A percentile compares a stretch with the other conserved stretches of the same genome.
Evolutionary conservation across 2,329 filamentous ascomycete genomes (phyloP).

Genomic region (Fusarium fujikuroi): DNA sequence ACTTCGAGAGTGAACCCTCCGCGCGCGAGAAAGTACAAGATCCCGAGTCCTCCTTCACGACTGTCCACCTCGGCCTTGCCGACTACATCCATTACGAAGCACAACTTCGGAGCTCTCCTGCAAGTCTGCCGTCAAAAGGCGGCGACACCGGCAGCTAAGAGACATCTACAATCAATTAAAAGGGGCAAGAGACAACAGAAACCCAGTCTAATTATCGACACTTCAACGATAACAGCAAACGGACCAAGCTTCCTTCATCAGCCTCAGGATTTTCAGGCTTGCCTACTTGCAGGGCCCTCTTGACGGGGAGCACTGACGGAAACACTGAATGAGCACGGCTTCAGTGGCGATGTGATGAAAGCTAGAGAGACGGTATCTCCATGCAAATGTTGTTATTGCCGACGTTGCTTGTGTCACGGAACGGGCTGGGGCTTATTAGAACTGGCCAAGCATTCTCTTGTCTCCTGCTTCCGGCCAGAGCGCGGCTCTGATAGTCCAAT

Average conservation of each 20-base stretch:
- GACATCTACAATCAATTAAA: rapidly evolving
- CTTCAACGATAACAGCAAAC: neutral
- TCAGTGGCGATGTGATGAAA: no score
- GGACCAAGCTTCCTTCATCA: neutral
- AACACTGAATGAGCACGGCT: no score
- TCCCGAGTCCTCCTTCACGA: neutral
- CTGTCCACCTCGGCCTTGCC: neutral
- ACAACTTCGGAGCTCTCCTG: neutral
- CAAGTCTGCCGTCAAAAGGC: neutral
- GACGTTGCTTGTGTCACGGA: no score
- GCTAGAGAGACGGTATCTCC: no score
- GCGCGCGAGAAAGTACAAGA: neutral
- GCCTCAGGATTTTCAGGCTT: neutral
- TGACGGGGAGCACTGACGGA: no score
- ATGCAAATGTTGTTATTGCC: no score
- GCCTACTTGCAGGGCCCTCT: no score
- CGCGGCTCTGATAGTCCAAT: neutral
- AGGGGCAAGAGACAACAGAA: neutral
- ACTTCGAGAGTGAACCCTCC: neutral
- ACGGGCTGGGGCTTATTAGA: no score
- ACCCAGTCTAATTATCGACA: neutral
- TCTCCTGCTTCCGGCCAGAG: neutral
- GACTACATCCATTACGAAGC: neutral
- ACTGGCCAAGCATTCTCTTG: no score
- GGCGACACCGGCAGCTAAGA: neutral